Evolutionary conservation across 2,329 filamentous ascomycete species (phyloP).

Genomic region (Penicillium brevicompactum): DNA sequence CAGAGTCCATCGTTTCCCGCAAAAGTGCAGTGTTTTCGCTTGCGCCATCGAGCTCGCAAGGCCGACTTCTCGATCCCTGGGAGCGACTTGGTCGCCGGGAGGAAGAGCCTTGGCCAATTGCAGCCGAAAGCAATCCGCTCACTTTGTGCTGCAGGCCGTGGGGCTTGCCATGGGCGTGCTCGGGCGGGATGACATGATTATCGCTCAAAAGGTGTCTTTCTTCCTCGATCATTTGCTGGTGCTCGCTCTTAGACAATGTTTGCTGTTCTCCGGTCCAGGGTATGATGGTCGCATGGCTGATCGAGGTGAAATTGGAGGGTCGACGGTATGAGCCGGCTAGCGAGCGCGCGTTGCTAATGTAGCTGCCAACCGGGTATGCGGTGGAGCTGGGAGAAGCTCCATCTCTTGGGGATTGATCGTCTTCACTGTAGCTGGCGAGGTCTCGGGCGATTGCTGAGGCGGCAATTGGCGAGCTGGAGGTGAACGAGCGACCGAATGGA

Average conservation of each 20-base stretch:
- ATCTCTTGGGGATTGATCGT: slow-evolving; percentile 49
- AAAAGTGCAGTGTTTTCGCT: slow-evolving; percentile 55
- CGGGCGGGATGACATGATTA: slow-evolving; percentile 60
- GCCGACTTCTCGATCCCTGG: slow-evolving; percentile 7
- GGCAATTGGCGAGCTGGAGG: slow-evolving; percentile 65
- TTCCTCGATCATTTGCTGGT: slow-evolving; percentile 56
- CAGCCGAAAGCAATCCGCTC: slow-evolving; percentile 25
- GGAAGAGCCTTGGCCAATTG: slow-evolving; percentile 9
- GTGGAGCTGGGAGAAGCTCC: slow-evolving; percentile 45
- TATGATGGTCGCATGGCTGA: slow-evolving; percentile 69
- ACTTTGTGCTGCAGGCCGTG: slow-evolving; percentile 29
- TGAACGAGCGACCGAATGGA: slow-evolving; percentile 50
- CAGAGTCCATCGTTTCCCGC: slow-evolving; percentile 22
- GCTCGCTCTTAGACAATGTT: slow-evolving; percentile 54
- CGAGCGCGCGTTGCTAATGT: slow-evolving; percentile 46
- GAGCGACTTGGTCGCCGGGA: slow-evolving; percentile 16
- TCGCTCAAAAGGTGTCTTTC: slow-evolving; percentile 62
- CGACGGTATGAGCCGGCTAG: slow-evolving; percentile 71
- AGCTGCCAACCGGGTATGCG: slow-evolving; percentile 43
- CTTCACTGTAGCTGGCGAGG: slow-evolving; percentile 64
- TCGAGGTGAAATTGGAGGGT: slow-evolving; percentile 74
- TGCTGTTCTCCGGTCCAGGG: slow-evolving; percentile 49
- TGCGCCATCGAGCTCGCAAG: slow-evolving; percentile 10
- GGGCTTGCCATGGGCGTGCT: slow-evolving; percentile 38
- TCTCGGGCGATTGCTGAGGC: slow-evolving; percentile 68